Evolutionary conservation across 2,329 filamentous ascomycete species (phyloP).

Genomic region (Aspergillus thermomutatus): DNA sequence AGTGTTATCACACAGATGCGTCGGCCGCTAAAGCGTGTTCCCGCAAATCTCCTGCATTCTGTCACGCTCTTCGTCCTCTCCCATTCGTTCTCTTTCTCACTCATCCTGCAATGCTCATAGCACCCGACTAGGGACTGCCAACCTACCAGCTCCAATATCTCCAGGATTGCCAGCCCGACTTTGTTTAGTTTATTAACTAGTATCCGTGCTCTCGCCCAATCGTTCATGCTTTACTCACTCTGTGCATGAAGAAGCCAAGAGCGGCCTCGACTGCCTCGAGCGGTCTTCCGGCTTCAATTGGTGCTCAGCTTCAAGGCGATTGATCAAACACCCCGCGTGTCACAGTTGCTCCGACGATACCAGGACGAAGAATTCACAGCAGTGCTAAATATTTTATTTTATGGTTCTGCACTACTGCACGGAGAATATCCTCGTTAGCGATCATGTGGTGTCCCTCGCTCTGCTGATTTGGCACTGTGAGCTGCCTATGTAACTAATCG

Average conservation of each 20-base stretch:
- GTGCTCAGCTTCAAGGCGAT: conserved; percentile 3
- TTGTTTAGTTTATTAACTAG: neutral
- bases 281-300: conserved; percentile 9
- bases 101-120: conserved; percentile 4
- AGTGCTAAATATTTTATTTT: neutral
- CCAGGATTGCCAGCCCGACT: neutral
- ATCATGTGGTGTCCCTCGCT: conserved; percentile 11
- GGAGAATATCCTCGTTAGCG: neutral
- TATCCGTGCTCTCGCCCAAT: neutral
- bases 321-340: conserved; percentile 10
- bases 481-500: conserved; percentile 14
- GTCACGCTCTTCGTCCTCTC: conserved; percentile 4
- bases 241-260: conserved; percentile 17
- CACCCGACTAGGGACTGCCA: conserved; percentile 10
- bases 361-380: neutral
- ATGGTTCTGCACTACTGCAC: neutral
- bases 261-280: neutral
- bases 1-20: conserved; percentile 4
- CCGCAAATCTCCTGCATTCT: conserved; percentile 18
- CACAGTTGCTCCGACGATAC: neutral
- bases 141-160: neutral
- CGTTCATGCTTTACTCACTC: neutral
- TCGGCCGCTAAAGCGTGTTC: conserved; percentile 18
- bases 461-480: conserved; percentile 7
- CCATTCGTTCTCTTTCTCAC: conserved; percentile 6